Percentiles rank a stretch among this genome's conserved stretches.
These are phyloP conservation scores for Fusarium sulawesiense DNA, from an alignment of 2,329 filamentous ascomycete genomes.

Conservation along the genomic window DNA sequence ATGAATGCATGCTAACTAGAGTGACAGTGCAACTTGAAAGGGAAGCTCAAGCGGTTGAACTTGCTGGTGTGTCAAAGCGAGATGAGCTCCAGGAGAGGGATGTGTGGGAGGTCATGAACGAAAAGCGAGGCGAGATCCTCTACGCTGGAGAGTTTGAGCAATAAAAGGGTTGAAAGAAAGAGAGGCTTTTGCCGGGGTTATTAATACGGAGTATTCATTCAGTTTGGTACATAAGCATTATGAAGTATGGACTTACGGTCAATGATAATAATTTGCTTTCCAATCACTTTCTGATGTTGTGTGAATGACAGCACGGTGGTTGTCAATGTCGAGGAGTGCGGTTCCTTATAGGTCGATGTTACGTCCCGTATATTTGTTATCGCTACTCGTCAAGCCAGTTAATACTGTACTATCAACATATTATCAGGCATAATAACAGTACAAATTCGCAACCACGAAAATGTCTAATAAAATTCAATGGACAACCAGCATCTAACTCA, in stretches of 20 bases:
- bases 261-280: not conserved
- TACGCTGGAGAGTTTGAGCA: constrained; percentile 58
- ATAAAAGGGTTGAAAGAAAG: constrained; percentile 3
- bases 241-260: constrained; percentile 5
- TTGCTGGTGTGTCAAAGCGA: constrained; percentile 47
- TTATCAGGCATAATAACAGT: no score
- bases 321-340: no score
- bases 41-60: constrained; percentile 52
- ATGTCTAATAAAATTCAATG: no score
- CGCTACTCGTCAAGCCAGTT: no score
- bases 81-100: constrained; percentile 53
- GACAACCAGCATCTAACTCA: no score
- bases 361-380: no score
- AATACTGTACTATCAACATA: no score
- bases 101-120: constrained; percentile 62
- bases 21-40: constrained; percentile 55
- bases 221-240: constrained; percentile 9
- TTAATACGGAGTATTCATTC: constrained; percentile 47
- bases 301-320: no score
- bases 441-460: no score
- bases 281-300: fast-evolving
- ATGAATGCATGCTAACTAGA: not conserved
- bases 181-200: not conserved
- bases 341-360: no score
- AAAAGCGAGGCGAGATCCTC: constrained; percentile 55